Evolutionary conservation across 2,329 filamentous ascomycete species (phyloP).

Genomic region (Stagonosporopsis cucurbitacearum): DNA sequence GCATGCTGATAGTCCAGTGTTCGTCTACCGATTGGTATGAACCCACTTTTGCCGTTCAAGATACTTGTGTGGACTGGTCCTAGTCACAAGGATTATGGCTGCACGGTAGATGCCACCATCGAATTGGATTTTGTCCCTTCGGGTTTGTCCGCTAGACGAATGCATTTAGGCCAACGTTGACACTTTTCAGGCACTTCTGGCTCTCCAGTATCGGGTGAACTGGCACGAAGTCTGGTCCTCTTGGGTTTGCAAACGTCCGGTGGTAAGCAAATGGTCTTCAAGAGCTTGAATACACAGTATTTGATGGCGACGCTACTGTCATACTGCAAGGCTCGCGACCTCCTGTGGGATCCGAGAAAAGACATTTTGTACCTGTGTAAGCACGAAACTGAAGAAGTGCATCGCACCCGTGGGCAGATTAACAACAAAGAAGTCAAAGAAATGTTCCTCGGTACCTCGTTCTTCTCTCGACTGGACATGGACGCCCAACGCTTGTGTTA

Average conservation of each 20-base stretch:
- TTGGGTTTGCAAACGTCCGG: slow-evolving; percentile 31
- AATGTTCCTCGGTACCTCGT: slow-evolving; percentile 37
- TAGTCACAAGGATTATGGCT: slow-evolving; percentile 36
- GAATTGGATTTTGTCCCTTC: slow-evolving; percentile 43
- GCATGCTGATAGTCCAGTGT: slow-evolving; percentile 32
- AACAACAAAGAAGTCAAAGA: slow-evolving; percentile 32
- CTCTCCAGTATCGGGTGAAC: slow-evolving; percentile 34
- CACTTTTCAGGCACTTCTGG: slow-evolving; percentile 19
- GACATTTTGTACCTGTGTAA: slow-evolving; percentile 41
- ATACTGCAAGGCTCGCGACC: slow-evolving; percentile 32
- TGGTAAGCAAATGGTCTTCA: slow-evolving; percentile 34
- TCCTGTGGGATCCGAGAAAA: slow-evolving; percentile 40
- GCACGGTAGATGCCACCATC: slow-evolving; percentile 34
- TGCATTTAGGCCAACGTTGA: neutral
- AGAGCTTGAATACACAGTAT: slow-evolving; percentile 40
- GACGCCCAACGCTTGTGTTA: slow-evolving; percentile 40
- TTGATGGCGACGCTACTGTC: slow-evolving; percentile 36
- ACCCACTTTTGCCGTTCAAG: slow-evolving; percentile 39
- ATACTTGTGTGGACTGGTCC: slow-evolving; percentile 43
- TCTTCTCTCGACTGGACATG: slow-evolving; percentile 28
- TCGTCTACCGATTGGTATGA: slow-evolving; percentile 38
- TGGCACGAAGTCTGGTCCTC: slow-evolving; percentile 35
- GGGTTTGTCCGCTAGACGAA: slow-evolving; percentile 21
- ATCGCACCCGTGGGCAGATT: slow-evolving; percentile 31
- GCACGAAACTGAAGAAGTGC: slow-evolving; percentile 33